Conservation (phyloP, 495 filamentous ascomycete species). For the Poronia punctata region DNA sequence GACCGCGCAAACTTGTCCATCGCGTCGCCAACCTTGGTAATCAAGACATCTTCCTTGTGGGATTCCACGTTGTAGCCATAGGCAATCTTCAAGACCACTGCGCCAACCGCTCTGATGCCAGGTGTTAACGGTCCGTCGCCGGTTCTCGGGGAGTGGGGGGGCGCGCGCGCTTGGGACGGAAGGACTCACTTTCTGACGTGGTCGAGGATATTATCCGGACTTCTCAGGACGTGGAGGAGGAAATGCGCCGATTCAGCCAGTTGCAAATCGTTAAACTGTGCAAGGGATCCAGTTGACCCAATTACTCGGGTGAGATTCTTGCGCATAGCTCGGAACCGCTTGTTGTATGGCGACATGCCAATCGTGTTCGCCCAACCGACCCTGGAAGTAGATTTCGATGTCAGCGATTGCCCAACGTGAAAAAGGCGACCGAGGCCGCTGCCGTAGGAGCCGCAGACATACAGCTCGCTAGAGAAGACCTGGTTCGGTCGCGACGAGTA, state of each 20-base stretch:
- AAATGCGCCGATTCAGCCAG: conserved; percentile 36
- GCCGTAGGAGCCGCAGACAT: neutral
- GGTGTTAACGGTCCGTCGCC: neutral
- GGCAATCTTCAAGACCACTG: conserved; percentile 38
- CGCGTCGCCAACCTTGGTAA: conserved; percentile 31
- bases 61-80: conserved; percentile 46
- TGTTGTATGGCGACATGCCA: conserved; percentile 30
- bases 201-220: conserved; percentile 27
- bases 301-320: conserved; percentile 31
- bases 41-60: conserved; percentile 33
- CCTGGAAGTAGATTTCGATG: conserved; percentile 5
- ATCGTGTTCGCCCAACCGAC: conserved; percentile 31
- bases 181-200: conserved; percentile 34
- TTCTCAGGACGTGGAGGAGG: conserved; percentile 33
- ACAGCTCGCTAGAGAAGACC: conserved; percentile 38
- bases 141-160: neutral
- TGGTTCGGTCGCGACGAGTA: conserved; percentile 36
- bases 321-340: conserved; percentile 33
- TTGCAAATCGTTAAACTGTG: conserved; percentile 32
- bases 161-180: neutral
- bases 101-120: conserved; percentile 26
- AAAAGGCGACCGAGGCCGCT: neutral
- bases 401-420: neutral
- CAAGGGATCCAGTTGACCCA: conserved; percentile 24
- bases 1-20: conserved; percentile 35